Conservation (phyloP, 2,329 filamentous ascomycete species). For the Pyricularia pennisetigena region DNA sequence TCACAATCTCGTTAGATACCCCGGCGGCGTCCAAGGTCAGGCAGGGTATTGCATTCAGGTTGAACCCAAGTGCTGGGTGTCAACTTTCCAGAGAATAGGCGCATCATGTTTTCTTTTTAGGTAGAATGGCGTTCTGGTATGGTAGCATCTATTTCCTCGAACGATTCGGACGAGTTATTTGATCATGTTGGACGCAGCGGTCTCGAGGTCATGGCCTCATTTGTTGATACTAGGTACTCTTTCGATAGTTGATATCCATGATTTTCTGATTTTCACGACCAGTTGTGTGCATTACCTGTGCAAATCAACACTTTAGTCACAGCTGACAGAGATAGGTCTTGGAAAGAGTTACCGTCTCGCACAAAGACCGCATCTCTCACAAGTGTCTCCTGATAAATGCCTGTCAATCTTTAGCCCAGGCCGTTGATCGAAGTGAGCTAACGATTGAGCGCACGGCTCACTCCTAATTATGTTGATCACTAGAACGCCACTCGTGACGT, state of each 20-base stretch:
- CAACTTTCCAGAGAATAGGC: slow-evolving; percentile 5
- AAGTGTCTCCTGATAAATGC: background rate
- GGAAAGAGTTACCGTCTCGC: background rate
- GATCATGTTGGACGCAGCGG: background rate
- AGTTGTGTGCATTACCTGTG: background rate
- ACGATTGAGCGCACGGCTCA: background rate
- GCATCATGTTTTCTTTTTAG: slow-evolving; percentile 8
- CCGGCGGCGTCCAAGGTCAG: slow-evolving; percentile 5
- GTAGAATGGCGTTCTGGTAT: background rate
- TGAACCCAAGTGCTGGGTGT: slow-evolving; percentile 5
- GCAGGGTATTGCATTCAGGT: slow-evolving; percentile 3
- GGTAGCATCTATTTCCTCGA: background rate
- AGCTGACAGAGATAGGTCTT: background rate
- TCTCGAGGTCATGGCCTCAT: background rate
- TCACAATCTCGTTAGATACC: slow-evolving; percentile 15
- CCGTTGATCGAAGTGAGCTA: background rate
- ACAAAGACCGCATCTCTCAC: background rate
- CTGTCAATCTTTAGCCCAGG: slow-evolving; percentile 1
- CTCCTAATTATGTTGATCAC: background rate
- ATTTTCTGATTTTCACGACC: background rate
- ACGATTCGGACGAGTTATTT: background rate
- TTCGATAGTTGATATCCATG: slow-evolving; percentile 2
- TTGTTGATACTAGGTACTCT: slow-evolving; percentile 4
- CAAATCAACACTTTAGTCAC: background rate
- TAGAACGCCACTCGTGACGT: background rate